These are phyloP conservation scores for Cytospora schulzeri DNA, from an alignment of 2,329 filamentous ascomycete species.

Conservation along the genomic window DNA sequence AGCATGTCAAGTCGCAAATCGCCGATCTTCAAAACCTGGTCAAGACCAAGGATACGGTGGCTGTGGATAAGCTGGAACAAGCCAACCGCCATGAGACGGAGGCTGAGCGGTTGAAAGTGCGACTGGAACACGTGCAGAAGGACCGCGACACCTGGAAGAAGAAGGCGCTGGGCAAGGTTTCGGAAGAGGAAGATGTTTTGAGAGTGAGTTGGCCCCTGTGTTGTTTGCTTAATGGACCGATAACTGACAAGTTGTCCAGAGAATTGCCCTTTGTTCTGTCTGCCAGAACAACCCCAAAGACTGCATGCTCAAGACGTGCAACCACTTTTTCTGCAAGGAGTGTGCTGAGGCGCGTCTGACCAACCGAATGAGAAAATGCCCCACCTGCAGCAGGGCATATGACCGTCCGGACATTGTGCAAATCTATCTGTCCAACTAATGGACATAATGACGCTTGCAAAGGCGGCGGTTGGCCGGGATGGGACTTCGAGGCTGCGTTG, in stretches of 20 bases:
- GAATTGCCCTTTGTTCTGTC: slow-evolving; percentile 83
- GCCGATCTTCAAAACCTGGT: slow-evolving; percentile 74
- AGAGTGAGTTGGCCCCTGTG: slow-evolving; percentile 62
- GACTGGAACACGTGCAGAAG: slow-evolving; percentile 77
- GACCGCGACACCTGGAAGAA: slow-evolving; percentile 84
- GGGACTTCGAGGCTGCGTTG: slow-evolving; percentile 2
- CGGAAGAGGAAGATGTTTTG: slow-evolving; percentile 81
- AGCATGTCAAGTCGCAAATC: slow-evolving; percentile 75
- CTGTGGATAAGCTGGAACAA: slow-evolving; percentile 54
- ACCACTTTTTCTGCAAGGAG: slow-evolving; percentile 88
- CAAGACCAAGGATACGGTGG: slow-evolving; percentile 71
- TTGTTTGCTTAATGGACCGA: not conserved
- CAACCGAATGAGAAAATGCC: slow-evolving; percentile 92
- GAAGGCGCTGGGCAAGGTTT: slow-evolving; percentile 79
- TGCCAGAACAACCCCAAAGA: slow-evolving; percentile 95
- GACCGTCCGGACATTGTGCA: slow-evolving; percentile 88
- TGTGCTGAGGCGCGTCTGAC: slow-evolving; percentile 89
- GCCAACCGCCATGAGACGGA: slow-evolving; percentile 70
- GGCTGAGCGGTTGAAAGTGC: slow-evolving; percentile 75
- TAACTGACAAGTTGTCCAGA: slow-evolving; percentile 50
- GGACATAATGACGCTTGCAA: not conserved
- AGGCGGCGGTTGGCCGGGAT: slow-evolving; percentile 1
- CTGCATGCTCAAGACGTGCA: slow-evolving; percentile 88
- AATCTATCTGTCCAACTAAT: slow-evolving; percentile 48
- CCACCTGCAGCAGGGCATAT: slow-evolving; percentile 89